These are phyloP conservation scores for Venturia effusa DNA, from an alignment of 2,329 filamentous ascomycete genomes.

Conservation along the genomic window DNA sequence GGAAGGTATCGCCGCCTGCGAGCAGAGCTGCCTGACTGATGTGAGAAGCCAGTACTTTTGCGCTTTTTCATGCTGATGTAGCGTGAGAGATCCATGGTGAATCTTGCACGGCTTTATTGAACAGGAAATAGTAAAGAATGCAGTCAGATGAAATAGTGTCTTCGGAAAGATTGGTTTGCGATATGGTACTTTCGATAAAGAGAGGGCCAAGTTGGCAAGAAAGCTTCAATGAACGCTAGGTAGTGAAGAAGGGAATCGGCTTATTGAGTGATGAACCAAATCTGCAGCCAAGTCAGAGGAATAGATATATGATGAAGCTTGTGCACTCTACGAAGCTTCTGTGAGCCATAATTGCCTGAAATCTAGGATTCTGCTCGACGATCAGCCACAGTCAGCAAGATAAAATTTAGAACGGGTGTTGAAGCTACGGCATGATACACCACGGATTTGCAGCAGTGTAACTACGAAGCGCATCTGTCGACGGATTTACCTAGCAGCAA, in stretches of 20 bases:
- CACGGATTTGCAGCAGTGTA: not conserved
- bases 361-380: not conserved
- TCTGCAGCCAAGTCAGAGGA: not conserved
- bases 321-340: not conserved
- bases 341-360: not conserved
- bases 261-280: not conserved
- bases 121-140: not conserved
- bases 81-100: not conserved
- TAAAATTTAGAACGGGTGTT: not conserved
- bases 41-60: not conserved
- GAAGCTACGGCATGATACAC: not conserved
- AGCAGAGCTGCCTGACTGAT: not conserved
- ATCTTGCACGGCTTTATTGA: not conserved
- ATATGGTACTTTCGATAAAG: not conserved
- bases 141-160: not conserved
- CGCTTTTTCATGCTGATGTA: conserved; percentile 4
- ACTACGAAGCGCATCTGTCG: not conserved
- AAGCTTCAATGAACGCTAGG: not conserved
- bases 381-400: not conserved
- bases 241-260: not conserved
- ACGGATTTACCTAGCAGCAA: not conserved
- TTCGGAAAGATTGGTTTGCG: not conserved
- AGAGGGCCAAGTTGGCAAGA: not conserved
- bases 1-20: not conserved
- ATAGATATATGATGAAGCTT: not conserved